Conservation (phyloP, 495 filamentous ascomycete species). For the Letharia columbiana region DNA sequence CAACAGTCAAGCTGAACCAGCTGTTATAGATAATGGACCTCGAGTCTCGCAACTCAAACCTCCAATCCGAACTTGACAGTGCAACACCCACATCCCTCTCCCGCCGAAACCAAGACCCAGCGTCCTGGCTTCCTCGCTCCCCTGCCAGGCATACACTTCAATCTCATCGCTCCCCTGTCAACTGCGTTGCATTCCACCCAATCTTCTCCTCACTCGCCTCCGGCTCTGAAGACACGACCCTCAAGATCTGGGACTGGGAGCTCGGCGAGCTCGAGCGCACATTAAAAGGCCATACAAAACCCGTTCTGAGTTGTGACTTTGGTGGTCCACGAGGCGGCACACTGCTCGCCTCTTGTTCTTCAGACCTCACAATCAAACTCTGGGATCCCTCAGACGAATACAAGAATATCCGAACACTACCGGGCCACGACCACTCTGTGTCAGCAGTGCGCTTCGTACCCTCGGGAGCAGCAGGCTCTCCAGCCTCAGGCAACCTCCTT, state of each 20-base stretch:
- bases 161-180: constrained; percentile 74
- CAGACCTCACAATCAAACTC: constrained; percentile 87
- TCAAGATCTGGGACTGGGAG: constrained; percentile 99
- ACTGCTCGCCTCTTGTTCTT: constrained; percentile 81
- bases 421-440: constrained; percentile 88
- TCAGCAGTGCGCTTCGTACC: constrained; percentile 85
- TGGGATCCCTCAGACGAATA: constrained; percentile 95
- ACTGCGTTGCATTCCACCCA: constrained; percentile 89
- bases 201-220: constrained; percentile 86
- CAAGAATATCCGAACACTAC: constrained; percentile 88
- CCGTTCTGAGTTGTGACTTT: constrained; percentile 83
- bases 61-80: constrained; percentile 78
- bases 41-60: constrained; percentile 56
- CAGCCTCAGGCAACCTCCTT: constrained; percentile 55
- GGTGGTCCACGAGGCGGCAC: constrained; percentile 80
- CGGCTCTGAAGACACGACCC: constrained; percentile 83
- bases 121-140: constrained; percentile 75
- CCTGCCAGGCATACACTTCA: constrained; percentile 75
- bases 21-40: constrained; percentile 79
- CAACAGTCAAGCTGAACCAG: constrained; percentile 14
- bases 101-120: constrained; percentile 71
- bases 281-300: constrained; percentile 86
- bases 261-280: constrained; percentile 86
- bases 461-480: constrained; percentile 49
- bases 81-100: constrained; percentile 78